Conservation (phyloP, 1,284 basidiomycete genomes). For the Wolfiporia cocos region DNA sequence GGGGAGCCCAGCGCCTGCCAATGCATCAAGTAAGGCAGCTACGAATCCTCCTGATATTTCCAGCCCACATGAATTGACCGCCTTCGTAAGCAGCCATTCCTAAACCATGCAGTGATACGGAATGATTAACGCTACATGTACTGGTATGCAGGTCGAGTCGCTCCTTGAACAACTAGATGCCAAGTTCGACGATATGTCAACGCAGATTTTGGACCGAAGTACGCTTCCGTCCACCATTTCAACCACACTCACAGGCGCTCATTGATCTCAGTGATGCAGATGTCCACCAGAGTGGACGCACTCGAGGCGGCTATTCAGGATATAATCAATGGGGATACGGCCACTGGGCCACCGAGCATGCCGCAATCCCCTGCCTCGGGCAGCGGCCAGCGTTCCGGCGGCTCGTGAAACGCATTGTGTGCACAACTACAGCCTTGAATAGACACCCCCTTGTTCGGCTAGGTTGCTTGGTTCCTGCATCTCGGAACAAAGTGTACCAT, state of each 20-base stretch:
- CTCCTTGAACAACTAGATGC: conserved; percentile 70
- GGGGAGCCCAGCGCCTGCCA: conserved; percentile 14
- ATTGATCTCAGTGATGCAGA: conserved; percentile 59
- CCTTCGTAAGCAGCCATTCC: conserved; percentile 45
- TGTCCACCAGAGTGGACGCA: conserved; percentile 79
- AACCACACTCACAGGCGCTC: conserved; percentile 1
- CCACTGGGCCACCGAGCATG: conserved; percentile 22
- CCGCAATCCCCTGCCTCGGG: conserved; percentile 25
- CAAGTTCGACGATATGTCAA: conserved; percentile 82
- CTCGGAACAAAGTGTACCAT: too few relatives aligned
- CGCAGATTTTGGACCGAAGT: conserved; percentile 78
- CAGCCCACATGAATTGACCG: conserved; percentile 78
- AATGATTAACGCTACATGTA: too few relatives aligned
- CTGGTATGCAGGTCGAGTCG: conserved; percentile 61
- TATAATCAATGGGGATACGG: conserved; percentile 65
- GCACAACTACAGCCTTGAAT: too few relatives aligned
- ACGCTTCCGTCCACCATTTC: conserved; percentile 5
- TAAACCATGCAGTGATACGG: background rate
- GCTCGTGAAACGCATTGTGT: too few relatives aligned
- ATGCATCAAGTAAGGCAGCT: conserved; percentile 14
- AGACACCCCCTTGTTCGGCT: too few relatives aligned
- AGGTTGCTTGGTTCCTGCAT: too few relatives aligned
- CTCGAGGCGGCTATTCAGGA: conserved; percentile 79
- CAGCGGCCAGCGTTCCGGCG: too few relatives aligned
- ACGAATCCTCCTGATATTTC: conserved; percentile 49